phyloP scores from a whole-genome alignment of 75 land plant species.

The Picea glauca region DNA sequence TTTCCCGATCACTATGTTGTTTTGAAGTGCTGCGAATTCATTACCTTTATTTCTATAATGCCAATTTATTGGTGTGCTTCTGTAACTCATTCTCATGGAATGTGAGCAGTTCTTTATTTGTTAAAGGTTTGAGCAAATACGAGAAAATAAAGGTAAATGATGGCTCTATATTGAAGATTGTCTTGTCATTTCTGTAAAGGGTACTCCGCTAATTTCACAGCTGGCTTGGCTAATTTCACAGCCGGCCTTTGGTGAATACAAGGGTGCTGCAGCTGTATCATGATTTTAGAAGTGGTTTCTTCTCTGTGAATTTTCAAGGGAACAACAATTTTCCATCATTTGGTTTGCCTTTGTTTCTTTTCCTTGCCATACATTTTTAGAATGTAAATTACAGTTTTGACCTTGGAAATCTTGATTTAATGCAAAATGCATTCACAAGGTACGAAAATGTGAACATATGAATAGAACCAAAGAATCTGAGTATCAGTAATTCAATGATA shows the following conservation, averaged over 20 bases:
- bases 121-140: conserved; percentile 4
- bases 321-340: conserved; percentile 9
- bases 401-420: neutral
- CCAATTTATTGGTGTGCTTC: conserved; percentile 3
- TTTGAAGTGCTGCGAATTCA: conserved; percentile 8
- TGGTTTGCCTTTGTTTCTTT: conserved; percentile 9
- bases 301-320: conserved; percentile 8
- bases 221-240: neutral
- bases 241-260: conserved; percentile 5
- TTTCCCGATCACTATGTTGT: conserved; percentile 2
- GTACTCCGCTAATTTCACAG: neutral
- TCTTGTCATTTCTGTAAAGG: conserved; percentile 13
- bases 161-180: conserved; percentile 6
- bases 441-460: neutral
- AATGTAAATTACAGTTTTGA: conserved; percentile 6
- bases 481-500: neutral
- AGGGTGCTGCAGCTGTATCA: conserved; percentile 1
- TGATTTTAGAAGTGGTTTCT: conserved; percentile 9
- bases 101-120: conserved; percentile 7
- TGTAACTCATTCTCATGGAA: conserved; percentile 7
- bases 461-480: neutral
- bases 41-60: conserved; percentile 4
- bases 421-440: neutral
- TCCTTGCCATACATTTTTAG: neutral
- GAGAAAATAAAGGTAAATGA: conserved; percentile 5